Evolutionary conservation across 257 asterid species (phyloP).

Genomic region (Coffea canephora): DNA sequence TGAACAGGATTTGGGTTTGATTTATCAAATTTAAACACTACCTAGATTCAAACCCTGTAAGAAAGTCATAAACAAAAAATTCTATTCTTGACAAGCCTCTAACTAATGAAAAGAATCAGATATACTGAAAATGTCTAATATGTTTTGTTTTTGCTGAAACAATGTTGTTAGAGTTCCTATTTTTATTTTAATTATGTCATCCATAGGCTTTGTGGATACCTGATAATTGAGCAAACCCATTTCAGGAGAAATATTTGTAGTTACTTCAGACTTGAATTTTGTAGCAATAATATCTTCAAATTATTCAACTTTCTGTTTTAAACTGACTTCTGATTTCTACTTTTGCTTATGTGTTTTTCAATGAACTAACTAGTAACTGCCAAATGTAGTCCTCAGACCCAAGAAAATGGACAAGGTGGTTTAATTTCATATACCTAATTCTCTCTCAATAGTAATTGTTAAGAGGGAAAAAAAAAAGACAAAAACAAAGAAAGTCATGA

Average conservation of each 20-base stretch:
- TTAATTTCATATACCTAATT: slow-evolving; percentile 7
- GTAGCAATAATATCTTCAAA: not conserved
- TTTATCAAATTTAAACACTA: no score
- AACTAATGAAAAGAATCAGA: not conserved
- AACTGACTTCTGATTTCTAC: not conserved
- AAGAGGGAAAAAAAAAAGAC: not conserved
- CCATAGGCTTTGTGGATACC: not conserved
- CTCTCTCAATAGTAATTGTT: not conserved
- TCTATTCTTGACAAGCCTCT: no score
- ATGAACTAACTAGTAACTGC: slow-evolving; percentile 66
- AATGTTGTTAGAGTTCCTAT: not conserved
- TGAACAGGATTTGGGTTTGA: no score
- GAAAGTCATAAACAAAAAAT: no score
- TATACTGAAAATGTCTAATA: no score
- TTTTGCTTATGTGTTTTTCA: slow-evolving; percentile 24
- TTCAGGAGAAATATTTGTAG: no score
- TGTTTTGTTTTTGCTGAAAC: not conserved
- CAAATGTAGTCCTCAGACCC: slow-evolving; percentile 67
- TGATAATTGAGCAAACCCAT: not conserved
- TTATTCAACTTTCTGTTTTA: not conserved
- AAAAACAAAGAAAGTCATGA: no score
- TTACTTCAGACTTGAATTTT: not conserved
- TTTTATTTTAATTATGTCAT: no score
- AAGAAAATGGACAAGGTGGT: slow-evolving; percentile 53
- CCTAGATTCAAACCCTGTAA: no score